Percentiles rank a stretch among this genome's conserved stretches.
Evolutionary conservation across 768 basidiomycete species (phyloP).

Genomic region (Podaxis sp.): DNA sequence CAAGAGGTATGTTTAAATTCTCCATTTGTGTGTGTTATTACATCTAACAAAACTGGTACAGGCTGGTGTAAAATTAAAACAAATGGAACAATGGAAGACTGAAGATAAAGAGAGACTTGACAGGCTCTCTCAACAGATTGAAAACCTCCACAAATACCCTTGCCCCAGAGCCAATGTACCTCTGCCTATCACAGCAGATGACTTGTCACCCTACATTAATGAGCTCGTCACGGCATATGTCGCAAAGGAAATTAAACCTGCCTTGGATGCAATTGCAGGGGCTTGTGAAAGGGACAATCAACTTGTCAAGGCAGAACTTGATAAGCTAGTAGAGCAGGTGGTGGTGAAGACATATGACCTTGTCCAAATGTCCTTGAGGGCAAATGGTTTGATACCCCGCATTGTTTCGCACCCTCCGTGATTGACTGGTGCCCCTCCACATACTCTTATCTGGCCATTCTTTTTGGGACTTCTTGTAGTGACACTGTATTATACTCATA

Average conservation of each 20-base stretch:
- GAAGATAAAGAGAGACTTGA: conserved; percentile 19
- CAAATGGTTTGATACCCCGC: background rate
- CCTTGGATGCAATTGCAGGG: conserved; percentile 24
- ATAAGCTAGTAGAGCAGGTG: conserved; percentile 28
- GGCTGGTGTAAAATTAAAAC: conserved; percentile 4
- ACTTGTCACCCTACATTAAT: conserved; percentile 8
- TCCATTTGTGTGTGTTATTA: background rate
- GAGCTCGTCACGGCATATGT: conserved; percentile 17
- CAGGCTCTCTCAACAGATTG: conserved; percentile 19
- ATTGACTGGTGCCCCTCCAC: background rate
- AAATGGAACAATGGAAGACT: conserved; percentile 12
- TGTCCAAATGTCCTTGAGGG: conserved; percentile 14
- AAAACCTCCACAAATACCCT: background rate
- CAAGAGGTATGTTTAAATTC: conserved; percentile 17
- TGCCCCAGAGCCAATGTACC: background rate
- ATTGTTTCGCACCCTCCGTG: background rate
- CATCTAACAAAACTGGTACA: background rate
- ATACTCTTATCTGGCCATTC: too few species aligned
- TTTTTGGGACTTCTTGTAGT: background rate
- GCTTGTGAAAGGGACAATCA: conserved; percentile 23
- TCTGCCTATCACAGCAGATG: conserved; percentile 19
- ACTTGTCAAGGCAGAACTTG: conserved; percentile 24
- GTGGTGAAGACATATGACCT: conserved; percentile 29
- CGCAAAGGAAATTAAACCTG: conserved; percentile 21
- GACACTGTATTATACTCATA: conserved; percentile 1